Conservation (phyloP, 2,329 filamentous ascomycete species). For the Biscogniauxia mediterranea region DNA sequence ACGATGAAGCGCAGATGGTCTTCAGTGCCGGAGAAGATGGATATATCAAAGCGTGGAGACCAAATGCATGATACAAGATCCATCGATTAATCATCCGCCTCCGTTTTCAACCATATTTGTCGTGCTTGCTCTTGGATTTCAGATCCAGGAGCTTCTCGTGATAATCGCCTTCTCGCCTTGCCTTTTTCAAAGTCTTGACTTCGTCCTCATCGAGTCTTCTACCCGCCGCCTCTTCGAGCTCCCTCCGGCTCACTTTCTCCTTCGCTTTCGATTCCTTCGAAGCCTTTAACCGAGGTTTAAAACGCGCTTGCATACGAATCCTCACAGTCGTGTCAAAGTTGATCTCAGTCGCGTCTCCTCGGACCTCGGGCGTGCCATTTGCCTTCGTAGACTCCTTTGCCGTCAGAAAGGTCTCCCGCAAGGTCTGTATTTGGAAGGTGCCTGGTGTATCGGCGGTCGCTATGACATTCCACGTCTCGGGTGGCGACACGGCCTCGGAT, state of each 20-base stretch:
- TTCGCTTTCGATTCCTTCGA: conserved; percentile 79
- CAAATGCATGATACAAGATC: conserved; percentile 25
- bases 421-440: conserved; percentile 73
- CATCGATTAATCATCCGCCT: conserved; percentile 5
- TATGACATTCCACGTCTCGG: conserved; percentile 77
- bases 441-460: conserved; percentile 63
- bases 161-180: conserved; percentile 82
- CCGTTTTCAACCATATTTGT: conserved; percentile 64
- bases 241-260: conserved; percentile 81
- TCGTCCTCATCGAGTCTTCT: conserved; percentile 79
- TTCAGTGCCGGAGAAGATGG: conserved; percentile 61
- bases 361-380: conserved; percentile 59
- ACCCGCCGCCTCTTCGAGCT: conserved; percentile 80
- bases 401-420: conserved; percentile 67
- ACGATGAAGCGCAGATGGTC: conserved; percentile 57
- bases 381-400: conserved; percentile 54
- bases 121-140: conserved; percentile 89
- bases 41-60: conserved; percentile 56
- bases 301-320: conserved; percentile 91
- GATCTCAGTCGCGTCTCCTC: conserved; percentile 70
- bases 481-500: conserved; percentile 76
- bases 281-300: conserved; percentile 80
- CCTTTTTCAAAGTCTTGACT: conserved; percentile 77
- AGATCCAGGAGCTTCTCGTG: conserved; percentile 83
- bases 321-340: conserved; percentile 70